Conservation (phyloP, 371 early-diverging fungal genomes). For the Mortierella sp. region DNA sequence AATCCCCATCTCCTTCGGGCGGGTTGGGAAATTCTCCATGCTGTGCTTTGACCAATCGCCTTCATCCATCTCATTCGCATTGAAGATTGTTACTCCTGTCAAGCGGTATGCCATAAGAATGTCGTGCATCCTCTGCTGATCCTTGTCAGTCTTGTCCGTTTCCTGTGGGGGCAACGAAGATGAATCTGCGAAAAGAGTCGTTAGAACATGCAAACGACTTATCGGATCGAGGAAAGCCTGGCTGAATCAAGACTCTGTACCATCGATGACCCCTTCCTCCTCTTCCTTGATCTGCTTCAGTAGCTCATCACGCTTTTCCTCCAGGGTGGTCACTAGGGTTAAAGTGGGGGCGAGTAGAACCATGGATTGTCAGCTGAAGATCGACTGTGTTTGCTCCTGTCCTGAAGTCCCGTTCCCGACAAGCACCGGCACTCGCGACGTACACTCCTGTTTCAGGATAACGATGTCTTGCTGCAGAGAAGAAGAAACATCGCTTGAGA, state of each 20-base stretch:
- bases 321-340: conserved; percentile 22
- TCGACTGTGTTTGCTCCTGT: no score
- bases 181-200: conserved; percentile 8
- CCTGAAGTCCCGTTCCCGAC: no score
- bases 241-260: conserved; percentile 19
- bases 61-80: conserved; percentile 22
- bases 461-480: conserved; percentile 37
- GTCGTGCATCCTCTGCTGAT: conserved; percentile 36
- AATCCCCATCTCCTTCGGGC: conserved; percentile 33
- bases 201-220: not conserved
- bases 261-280: conserved; percentile 23
- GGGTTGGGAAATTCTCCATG: conserved; percentile 10
- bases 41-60: conserved; percentile 9
- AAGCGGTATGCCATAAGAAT: conserved; percentile 44
- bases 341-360: conserved; percentile 5
- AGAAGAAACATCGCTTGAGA: conserved; percentile 11
- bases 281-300: conserved; percentile 31
- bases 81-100: conserved; percentile 45
- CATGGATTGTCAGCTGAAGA: not conserved
- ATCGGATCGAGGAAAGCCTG: not conserved
- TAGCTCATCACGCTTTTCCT: conserved; percentile 26
- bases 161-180: not conserved
- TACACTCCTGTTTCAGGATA: conserved; percentile 37
- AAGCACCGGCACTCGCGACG: conserved; percentile 1
- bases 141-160: conserved; percentile 11